Evolutionary conservation across 768 basidiomycete species (phyloP), one percentile per base, ranked within the genome.

Genomic region (Tremella fuciformis): DNA sequence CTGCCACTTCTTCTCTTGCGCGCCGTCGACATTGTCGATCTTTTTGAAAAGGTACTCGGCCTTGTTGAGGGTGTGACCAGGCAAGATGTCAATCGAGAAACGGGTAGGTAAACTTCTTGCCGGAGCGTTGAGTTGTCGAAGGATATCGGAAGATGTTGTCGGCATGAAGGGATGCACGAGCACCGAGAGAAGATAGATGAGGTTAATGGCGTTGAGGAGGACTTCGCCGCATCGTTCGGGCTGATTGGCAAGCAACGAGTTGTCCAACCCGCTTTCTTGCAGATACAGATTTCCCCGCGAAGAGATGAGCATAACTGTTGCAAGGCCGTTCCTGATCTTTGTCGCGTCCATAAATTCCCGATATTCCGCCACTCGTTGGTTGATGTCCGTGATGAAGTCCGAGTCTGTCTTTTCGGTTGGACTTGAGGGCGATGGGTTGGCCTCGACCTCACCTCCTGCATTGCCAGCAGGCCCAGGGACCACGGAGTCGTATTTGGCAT

Each of bases 151-250:
- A 37, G 88, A 85, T 0, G 89, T 94, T 13, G 86, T 82, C 40
- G 96, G 96, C 92, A 99, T 97, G 85, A 91, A 99, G 0, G 96
- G 94, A 73, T 92, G 87, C 64, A 91, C 78, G 66, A 96, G 80
- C 25, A 85, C 86, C 13, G 90, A 88, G 57, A 99, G 82, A 38
- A 86, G 79, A 75, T 96, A 98, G 75, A 98, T 94, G 65, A 99
- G 80, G 79, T 97, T 97, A 76, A 91, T 78, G 24, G 92, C 88
- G 53, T 91, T 86, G 49, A 88, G 85, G 58, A 98, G 80, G 65
- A 98, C 93, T 68, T 89, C 86, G 2, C 88, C 92, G 68, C 91
- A 94, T 58, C 91, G 88, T 56, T 82, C 81, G 1, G 91, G 90
- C 62, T 91, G 82, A 62, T 85, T 83, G 8, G 83, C 79, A 80